A percentile compares a stretch with the other conserved stretches of the same genome.
phyloP scores from a whole-genome alignment of 192 early-diverging fungal species.

The Podila horticola region DNA sequence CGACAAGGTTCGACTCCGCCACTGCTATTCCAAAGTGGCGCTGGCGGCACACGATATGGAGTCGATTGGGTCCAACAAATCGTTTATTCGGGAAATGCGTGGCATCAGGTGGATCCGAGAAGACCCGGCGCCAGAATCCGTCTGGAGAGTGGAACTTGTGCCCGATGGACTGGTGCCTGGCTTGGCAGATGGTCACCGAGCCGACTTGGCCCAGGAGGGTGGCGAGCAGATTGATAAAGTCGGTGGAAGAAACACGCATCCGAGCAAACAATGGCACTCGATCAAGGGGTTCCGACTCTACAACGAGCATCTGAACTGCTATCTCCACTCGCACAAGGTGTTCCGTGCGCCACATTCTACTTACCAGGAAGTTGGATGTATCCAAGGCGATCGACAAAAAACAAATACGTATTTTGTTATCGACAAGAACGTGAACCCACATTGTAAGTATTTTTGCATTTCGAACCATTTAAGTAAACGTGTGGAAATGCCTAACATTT shows the following conservation, averaged over 20 bases:
- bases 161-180: conserved; percentile 10
- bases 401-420: conserved; percentile 15
- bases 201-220: too few species aligned
- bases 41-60: background rate
- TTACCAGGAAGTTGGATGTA: conserved; percentile 29
- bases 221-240: background rate
- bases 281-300: conserved; percentile 22
- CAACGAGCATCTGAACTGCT: conserved; percentile 15
- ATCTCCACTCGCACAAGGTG: conserved; percentile 21
- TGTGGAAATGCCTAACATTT: too few species aligned
- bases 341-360: conserved; percentile 8
- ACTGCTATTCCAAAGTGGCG: conserved; percentile 17
- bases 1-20: background rate
- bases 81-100: conserved; percentile 13
- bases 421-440: conserved; percentile 10
- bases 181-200: background rate
- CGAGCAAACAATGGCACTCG: conserved; percentile 18
- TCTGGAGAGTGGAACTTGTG: conserved; percentile 12
- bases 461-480: background rate
- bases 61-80: conserved; percentile 22
- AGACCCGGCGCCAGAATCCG: background rate
- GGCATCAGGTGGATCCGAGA: conserved; percentile 3
- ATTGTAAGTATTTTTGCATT: conserved; percentile 7
- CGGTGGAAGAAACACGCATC: background rate
- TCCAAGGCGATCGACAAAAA: conserved; percentile 8